Base-by-base conservation (phyloP, 2,329 filamentous ascomycete species). In the Anisogramma anomala region DNA sequence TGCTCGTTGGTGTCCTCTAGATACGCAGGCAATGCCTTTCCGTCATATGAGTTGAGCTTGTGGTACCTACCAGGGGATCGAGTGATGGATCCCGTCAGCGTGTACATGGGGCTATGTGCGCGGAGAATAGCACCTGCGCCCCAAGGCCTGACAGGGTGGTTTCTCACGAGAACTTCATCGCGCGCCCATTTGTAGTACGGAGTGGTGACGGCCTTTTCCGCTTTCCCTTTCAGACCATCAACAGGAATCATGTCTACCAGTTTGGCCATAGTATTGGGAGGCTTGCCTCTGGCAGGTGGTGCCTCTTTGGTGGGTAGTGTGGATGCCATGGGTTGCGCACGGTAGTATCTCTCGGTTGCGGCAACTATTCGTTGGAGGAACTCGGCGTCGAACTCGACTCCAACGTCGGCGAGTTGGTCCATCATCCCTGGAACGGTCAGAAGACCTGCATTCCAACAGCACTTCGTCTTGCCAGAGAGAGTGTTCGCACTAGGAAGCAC, bases 1-100 rank as follows among this genome's bases (percentile, higher is more conserved):
- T 67, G 63, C 54, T 76, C 72, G 49, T 74, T 71, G 8, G 72
- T 76, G 45, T 69, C 63, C 38, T 64, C 52, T 19, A 76, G 62
- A 43, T 64, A 71, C 7, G 56, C 55, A 1, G 52, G 48, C 30
- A 57, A 55, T 23, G 55, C 51, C 10, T 51, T 52, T 7, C 64
- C 61, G 1, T 61, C 63, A 33, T 59, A 55, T 2, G 63, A 58
- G 39, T 71, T 59, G 13, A 62, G 56, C 44, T 64, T 64, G 34
- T 58, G 63, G 56, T 72, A 72, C 48, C 66, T 51, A 3, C 69
- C 70, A 1, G 70, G 70, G 3, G 63, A 65, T 36, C 68, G 61
- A 25, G 58, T 55, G 3, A 63, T 62, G 23, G 58, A 54, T 30
- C 72, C 62, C 3, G 62, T 53, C 23, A 74, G 48, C 11, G 59